phyloP scores from a whole-genome alignment of 2,329 filamentous ascomycete genomes.

The Apiospora phragmitis region DNA sequence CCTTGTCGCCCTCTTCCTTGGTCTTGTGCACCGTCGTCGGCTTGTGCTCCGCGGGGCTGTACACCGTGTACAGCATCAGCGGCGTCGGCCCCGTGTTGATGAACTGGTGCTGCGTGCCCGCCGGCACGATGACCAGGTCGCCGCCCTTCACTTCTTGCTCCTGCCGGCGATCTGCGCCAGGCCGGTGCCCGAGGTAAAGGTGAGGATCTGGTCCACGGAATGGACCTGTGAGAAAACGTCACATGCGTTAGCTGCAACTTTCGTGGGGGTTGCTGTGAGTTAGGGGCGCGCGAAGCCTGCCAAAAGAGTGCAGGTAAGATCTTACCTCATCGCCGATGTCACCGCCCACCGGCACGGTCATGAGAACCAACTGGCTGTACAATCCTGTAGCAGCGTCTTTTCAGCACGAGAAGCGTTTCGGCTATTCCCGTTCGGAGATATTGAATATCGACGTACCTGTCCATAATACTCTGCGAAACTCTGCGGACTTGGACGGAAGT shows the following conservation, averaged over 20 bases:
- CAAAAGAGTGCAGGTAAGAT: slow-evolving; percentile 1
- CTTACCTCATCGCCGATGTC: slow-evolving; percentile 68
- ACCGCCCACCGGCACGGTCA: slow-evolving; percentile 63
- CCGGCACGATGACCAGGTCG: slow-evolving; percentile 52
- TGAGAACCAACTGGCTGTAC: slow-evolving; percentile 63
- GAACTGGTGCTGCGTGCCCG: slow-evolving; percentile 67
- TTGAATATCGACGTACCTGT: no score
- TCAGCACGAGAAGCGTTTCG: not conserved
- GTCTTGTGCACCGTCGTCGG: slow-evolving; percentile 60
- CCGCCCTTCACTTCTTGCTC: slow-evolving; percentile 48
- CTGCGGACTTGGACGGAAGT: slow-evolving; percentile 53
- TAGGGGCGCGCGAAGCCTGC: not conserved
- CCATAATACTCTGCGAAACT: slow-evolving; percentile 62
- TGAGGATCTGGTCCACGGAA: slow-evolving; percentile 64
- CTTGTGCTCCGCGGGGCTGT: slow-evolving; percentile 63
- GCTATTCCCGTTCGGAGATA: no score
- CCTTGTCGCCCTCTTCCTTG: slow-evolving; percentile 62
- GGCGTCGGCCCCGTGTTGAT: slow-evolving; percentile 60
- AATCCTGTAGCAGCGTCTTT: slow-evolving; percentile 38
- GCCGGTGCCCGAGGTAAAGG: slow-evolving; percentile 61
- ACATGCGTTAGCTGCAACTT: no score
- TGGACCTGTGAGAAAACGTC: slow-evolving; percentile 41
- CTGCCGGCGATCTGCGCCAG: slow-evolving; percentile 58
- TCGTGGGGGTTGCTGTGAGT: no score
- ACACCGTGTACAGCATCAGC: slow-evolving; percentile 63